Conservation (phyloP, 257 asterid species). For the Solanum dulcamara region DNA sequence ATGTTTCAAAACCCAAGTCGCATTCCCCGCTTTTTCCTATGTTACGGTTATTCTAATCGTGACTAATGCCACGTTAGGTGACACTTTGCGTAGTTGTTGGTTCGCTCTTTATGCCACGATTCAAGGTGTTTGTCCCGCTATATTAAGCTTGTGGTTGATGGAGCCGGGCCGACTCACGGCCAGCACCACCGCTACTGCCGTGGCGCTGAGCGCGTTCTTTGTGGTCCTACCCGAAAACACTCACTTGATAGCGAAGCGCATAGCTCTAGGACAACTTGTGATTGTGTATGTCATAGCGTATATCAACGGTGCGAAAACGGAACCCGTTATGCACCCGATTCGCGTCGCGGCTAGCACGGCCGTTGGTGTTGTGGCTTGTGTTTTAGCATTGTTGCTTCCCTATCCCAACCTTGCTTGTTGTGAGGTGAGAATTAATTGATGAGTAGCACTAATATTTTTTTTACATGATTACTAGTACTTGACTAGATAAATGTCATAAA, state of each 20-base stretch:
- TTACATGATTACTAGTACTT: background rate
- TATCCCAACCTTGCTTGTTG: constrained; percentile 54
- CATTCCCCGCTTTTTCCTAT: constrained; percentile 70
- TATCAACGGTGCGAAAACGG: constrained; percentile 35
- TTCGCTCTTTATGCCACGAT: constrained; percentile 43
- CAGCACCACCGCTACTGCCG: constrained; percentile 35
- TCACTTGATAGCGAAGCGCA: constrained; percentile 54
- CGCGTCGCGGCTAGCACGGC: constrained; percentile 73
- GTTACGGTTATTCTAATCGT: constrained; percentile 55
- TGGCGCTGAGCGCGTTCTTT: constrained; percentile 37
- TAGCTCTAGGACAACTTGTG: constrained; percentile 81
- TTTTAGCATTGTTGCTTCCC: constrained; percentile 63
- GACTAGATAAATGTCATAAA: background rate
- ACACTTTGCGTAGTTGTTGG: constrained; percentile 61
- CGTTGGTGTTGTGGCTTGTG: constrained; percentile 57
- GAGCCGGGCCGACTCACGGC: constrained; percentile 45
- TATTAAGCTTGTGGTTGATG: constrained; percentile 41
- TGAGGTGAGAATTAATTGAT: constrained; percentile 37
- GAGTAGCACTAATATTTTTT: background rate
- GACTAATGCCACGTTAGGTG: constrained; percentile 70
- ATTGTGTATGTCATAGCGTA: constrained; percentile 47
- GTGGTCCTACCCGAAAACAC: constrained; percentile 58
- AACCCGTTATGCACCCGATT: constrained; percentile 59
- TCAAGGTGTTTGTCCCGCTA: constrained; percentile 45
- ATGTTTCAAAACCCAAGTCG: constrained; percentile 21